Base-by-base conservation (phyloP, 2,329 filamentous ascomycete genomes). In the Chaetomium globosum region DNA sequence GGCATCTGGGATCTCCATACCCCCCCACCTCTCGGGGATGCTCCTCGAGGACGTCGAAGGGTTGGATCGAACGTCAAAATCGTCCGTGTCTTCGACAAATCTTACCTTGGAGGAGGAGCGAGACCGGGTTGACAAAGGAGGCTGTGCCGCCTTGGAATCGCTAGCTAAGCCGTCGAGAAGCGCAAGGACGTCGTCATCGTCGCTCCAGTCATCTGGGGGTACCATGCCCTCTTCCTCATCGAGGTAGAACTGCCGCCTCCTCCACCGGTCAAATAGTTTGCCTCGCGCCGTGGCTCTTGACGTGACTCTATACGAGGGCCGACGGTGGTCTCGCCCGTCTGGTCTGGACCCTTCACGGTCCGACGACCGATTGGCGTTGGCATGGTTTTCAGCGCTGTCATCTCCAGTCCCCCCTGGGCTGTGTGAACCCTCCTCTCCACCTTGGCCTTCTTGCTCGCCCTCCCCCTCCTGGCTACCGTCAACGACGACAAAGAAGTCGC, bases 201-300 rank as follows among this genome's bases (percentile, higher is more conserved):
- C 81, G 26, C 83, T 80, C 80, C 88, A 93, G 30, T 85, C 87
- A 7, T 84, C 80, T 0, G 89, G 89, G 1, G 85, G 80, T n/a
- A 77, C 74, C 10, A 85, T 84, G 2, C 92, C 92, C 75, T 96
- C 92, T 78, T 96, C 92, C 75, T 93, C 89, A 65, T 96, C 92
- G 0, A 92, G 84, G 72, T 95, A 96, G 71, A 95, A 96, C 48
- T 89, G 86, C 54, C 92, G 83, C 65, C 90, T 84, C 71, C 85
- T 85, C 91, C 91, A 95, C 58, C 91, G 83, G 61, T 93, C 86
- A 71, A 89, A 83, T 43, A 92, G 80, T 68, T 82, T 81, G 48
- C 77, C 79, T 16, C 84, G 79, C 1, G 83, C 83, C 7, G 75
- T 72, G 1, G 73, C 52, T 21, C 23, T 61, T 23, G 64, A 66